Evolutionary conservation across 257 asterid species (phyloP).

Genomic region (Agastache rugosa): DNA sequence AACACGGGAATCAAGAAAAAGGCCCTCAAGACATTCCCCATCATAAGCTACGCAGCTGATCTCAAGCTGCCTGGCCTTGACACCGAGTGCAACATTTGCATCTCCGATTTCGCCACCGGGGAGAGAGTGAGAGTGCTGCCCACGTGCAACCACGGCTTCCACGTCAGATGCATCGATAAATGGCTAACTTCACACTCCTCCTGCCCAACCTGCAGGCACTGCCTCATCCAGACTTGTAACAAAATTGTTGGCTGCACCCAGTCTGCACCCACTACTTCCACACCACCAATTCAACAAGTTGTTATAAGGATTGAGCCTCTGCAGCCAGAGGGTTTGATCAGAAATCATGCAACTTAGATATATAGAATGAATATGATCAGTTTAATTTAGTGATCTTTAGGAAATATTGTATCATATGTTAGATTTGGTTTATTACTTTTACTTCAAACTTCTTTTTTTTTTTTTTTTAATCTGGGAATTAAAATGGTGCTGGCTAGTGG

Average conservation of each 20-base stretch:
- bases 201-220: constrained; percentile 64
- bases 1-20: constrained; percentile 58
- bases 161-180: constrained; percentile 55
- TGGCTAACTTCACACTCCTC: constrained; percentile 64
- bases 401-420: constrained; percentile 35
- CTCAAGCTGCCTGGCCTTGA: constrained; percentile 47
- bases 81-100: constrained; percentile 59
- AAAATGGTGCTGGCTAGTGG: constrained; percentile 12
- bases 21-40: constrained; percentile 57
- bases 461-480: not conserved
- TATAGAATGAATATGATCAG: not conserved
- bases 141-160: constrained; percentile 61
- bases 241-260: constrained; percentile 45
- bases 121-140: constrained; percentile 56
- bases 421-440: not conserved
- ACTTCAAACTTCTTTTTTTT: not conserved
- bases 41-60: constrained; percentile 44
- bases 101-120: constrained; percentile 49
- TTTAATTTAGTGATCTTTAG: not conserved
- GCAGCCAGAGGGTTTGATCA: constrained; percentile 53
- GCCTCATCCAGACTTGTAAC: constrained; percentile 54
- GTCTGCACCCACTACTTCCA: constrained; percentile 19
- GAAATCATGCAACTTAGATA: constrained; percentile 41
- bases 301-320: constrained; percentile 50
- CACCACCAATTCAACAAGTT: constrained; percentile 28